Evolutionary conservation across 371 early-diverging fungal genomes (phyloP), one percentile per base, ranked within the genome.

Genomic region (Mucor ambiguus): DNA sequence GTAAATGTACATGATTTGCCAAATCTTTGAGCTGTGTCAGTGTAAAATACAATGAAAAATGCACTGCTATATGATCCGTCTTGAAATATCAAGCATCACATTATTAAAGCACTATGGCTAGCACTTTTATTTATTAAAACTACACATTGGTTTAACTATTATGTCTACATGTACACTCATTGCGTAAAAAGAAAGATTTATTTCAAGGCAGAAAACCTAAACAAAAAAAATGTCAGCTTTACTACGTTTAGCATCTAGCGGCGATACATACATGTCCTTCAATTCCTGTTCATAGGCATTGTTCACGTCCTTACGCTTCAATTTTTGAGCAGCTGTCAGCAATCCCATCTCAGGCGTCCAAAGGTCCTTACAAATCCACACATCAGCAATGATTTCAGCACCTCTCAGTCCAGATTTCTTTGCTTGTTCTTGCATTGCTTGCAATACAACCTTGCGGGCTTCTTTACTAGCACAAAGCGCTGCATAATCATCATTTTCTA

Each of bases 291-390:
- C 72, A 71, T 90, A 93, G 20, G 69, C 63, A 20, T 83, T 75
- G 61, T 85, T 75, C 33, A 96, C 87, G 26, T 87, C 91, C 59
- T 85, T 85, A 58, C 98, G 87, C 80, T 95, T 94, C 44, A 97
- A 70, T 79, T 98, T 98, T 78, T 91, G 91, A 11, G 97, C 95
- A 4, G 97, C 95, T 4, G 97, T 98, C 75, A 94, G 73, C 44
- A 89, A 63, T n/a, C 82, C 81, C 74, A 87, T 91, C 74, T 96
- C 91, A 1, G 94, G 85, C 4, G 95, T 94, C 96, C 97, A 97
- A 63, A 92, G 85, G 33, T 93, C 95, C 0, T 74, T 74, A 59
- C 82, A 85, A n/a, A 98, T 65, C 71, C 83, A 80, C 24, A 96
- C 75, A 60, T 81, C 87, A 26, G 82, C 68, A 44, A 97, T 70